phyloP scores from a whole-genome alignment of 2,329 filamentous ascomycete species.

The Colletotrichum cordylinicola region DNA sequence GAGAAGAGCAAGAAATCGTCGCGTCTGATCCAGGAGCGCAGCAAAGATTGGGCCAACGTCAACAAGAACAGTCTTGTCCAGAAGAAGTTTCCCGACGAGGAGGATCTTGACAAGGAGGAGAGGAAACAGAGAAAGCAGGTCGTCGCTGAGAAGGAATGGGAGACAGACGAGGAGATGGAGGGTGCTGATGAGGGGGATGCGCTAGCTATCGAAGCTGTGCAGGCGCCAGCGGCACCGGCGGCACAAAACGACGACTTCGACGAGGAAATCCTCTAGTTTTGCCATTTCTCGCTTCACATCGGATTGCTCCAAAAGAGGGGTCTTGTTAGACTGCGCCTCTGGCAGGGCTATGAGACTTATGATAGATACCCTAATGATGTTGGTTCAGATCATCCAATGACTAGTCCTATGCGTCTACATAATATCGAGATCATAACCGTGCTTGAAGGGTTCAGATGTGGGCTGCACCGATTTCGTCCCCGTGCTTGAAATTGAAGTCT shows the following conservation, averaged over 20 bases:
- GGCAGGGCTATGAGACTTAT: constrained; percentile 20
- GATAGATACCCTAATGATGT: constrained; percentile 21
- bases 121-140: constrained; percentile 22
- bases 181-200: constrained; percentile 23
- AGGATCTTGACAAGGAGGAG: constrained; percentile 26
- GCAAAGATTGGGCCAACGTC: constrained; percentile 64
- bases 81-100: constrained; percentile 25
- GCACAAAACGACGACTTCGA: constrained; percentile 17
- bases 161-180: constrained; percentile 42
- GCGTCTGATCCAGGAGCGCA: constrained; percentile 51
- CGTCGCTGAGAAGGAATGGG: constrained; percentile 27
- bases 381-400: not conserved
- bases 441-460: not conserved
- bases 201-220: not conserved
- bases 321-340: not conserved
- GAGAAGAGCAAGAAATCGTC: constrained; percentile 59
- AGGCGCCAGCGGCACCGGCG: not conserved
- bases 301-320: not conserved
- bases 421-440: not conserved
- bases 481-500: not conserved
- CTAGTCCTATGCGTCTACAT: not conserved
- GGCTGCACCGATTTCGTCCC: not conserved
- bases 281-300: not conserved
- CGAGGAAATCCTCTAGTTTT: constrained; percentile 21
- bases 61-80: constrained; percentile 42